Base-by-base conservation (phyloP, 495 filamentous ascomycete genomes). In the Hypoxylon lienhwacheense region DNA sequence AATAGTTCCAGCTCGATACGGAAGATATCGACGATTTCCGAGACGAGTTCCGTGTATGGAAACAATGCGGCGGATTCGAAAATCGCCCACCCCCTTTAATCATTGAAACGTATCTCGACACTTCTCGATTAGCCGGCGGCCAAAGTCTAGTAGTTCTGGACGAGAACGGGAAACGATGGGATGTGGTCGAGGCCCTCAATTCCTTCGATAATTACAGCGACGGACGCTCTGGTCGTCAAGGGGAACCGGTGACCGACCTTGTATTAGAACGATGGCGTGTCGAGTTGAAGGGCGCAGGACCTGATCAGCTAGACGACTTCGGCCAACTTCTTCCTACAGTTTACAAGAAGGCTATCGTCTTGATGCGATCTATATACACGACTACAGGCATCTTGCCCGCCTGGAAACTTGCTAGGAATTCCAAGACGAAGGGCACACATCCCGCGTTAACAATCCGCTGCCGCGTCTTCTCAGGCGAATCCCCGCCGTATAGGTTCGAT, bases 271-370 rank as follows among this genome's bases (percentile, higher is more conserved):
- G 93, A 35, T 98, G 93, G 93, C 84, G 72, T 42, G 75, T 98
- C 56, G 85, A 92, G 63, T 75, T 97, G 52, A 87, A 85, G 55
- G 68, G 71, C 45, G 47, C 65, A 25, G 68, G 78, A 11, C 68
- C 75, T n/a, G 75, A 77, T 39, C 66, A 73, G 31, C 67, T 76
- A 20, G 77, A 83, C 11, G 88, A 93, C 56, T 80, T 90, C 59
- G 82, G 78, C 25, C 76, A 82, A 22, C 80, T 81, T 14, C 74
- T 97, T 37, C 90, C 93, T 3, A 92, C 89, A 16, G 84, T 93
- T 51, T 98, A 98, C 76, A 98, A 97, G 74, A 90, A 92, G 72
- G 86, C 84, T 61, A 93, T 98, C 53, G 86, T 97, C 47, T 81
- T 97, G 54, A 97, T 97, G 71, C 81, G 95, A 50, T 91, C 90